Percentiles rank a stretch among this genome's conserved stretches.
These are phyloP conservation scores for Arabidopsis suecica DNA, from an alignment of 345 rosid genomes.

Conservation along the genomic window DNA sequence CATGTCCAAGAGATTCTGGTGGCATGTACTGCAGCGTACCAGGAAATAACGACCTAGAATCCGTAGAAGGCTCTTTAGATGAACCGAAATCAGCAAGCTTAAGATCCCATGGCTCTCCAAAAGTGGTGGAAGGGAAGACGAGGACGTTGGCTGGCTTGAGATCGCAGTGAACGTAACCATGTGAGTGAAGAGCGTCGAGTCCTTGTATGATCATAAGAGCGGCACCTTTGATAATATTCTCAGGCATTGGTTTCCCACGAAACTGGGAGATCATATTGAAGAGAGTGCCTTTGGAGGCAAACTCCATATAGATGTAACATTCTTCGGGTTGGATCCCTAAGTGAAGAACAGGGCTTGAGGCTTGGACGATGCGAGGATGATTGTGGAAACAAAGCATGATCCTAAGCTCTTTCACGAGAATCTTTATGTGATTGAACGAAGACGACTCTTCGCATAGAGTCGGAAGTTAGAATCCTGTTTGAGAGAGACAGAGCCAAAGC, in stretches of 20 bases:
- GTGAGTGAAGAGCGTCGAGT: constrained; percentile 22
- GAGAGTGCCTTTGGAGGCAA: constrained; percentile 24
- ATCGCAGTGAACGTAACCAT: constrained; percentile 23
- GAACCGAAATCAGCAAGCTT: constrained; percentile 28
- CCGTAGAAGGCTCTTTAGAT: constrained; percentile 19
- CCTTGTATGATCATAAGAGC: constrained; percentile 30
- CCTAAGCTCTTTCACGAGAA: constrained; percentile 1
- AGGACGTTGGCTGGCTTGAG: constrained; percentile 29
- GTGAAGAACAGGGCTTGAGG: background rate
- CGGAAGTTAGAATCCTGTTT: background rate
- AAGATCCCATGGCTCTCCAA: constrained; percentile 20
- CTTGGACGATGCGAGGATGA: constrained; percentile 26
- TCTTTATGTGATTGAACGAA: background rate
- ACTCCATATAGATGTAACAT: constrained; percentile 25
- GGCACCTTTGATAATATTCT: background rate
- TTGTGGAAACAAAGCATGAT: constrained; percentile 8
- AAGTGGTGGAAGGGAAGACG: background rate
- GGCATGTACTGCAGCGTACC: constrained; percentile 29
- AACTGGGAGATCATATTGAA: constrained; percentile 5
- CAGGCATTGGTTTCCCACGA: constrained; percentile 11
- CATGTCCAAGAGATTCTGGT: background rate
- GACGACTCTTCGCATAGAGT: constrained; percentile 8
- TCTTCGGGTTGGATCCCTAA: background rate
- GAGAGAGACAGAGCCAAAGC: constrained; percentile 14
- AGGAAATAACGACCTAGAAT: constrained; percentile 9